These are phyloP conservation scores for Cercospora sojina DNA, from an alignment of 2,329 filamentous ascomycete species.

Conservation along the genomic window DNA sequence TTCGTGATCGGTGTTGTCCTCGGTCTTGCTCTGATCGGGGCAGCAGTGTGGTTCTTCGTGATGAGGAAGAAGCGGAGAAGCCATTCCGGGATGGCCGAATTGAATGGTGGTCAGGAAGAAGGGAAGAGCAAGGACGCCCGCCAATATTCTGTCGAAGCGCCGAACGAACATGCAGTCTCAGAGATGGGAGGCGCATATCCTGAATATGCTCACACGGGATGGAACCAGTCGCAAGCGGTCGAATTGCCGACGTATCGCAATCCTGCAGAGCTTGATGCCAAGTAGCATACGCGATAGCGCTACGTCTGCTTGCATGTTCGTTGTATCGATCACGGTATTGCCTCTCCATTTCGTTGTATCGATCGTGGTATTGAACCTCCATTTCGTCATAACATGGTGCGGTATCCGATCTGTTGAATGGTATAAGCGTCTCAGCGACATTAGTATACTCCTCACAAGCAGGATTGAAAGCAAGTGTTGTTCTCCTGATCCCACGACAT, in stretches of 20 bases:
- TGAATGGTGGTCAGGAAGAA: neutral
- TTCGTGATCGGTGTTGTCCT: slow-evolving; percentile 12
- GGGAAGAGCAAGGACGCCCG: neutral
- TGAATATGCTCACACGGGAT: neutral
- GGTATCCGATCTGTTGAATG: neutral
- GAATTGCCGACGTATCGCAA: slow-evolving; percentile 8
- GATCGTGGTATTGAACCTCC: neutral
- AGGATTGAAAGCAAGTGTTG: neutral
- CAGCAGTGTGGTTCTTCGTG: slow-evolving; percentile 11
- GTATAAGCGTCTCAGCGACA: neutral
- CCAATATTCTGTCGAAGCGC: slow-evolving; percentile 9
- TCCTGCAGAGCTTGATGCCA: neutral
- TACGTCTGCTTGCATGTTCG: neutral
- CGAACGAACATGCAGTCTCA: slow-evolving; percentile 9
- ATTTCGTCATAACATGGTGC: neutral
- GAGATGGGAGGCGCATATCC: slow-evolving; percentile 7
- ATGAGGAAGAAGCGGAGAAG: slow-evolving; percentile 8
- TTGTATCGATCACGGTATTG: neutral
- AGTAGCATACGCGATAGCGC: neutral
- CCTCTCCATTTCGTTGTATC: neutral
- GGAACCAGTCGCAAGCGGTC: neutral
- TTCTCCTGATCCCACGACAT: neutral
- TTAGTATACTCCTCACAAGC: neutral
- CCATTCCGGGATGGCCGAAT: neutral
- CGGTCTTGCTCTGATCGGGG: slow-evolving; percentile 9